Base-by-base conservation (phyloP, 2,329 filamentous ascomycete species). In the Furcasterigmium furcatum region DNA sequence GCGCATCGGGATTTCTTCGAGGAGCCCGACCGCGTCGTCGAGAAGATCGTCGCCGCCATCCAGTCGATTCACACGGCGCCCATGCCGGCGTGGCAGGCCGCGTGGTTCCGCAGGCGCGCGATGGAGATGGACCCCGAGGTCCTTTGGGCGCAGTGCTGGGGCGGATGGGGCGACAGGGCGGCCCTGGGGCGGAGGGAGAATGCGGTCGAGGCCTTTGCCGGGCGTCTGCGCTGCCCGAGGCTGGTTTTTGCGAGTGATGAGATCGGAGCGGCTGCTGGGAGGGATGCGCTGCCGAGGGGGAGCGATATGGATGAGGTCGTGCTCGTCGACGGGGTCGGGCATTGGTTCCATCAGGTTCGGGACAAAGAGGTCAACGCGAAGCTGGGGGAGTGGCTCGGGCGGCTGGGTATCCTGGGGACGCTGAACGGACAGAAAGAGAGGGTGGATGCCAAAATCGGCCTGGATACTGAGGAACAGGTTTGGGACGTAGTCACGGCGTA, bases 261-360 rank as follows among this genome's bases (percentile, higher is more conserved):
- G 5, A 41, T 32, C 38, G 41, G 47, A 14, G 45, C 44, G 8
- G 38, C 34, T 18, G 41, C 45, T n/a, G 47, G 45, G 21, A 22
- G 41, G n/a, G 29, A 47, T 13, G 25, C 35, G 22, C 38, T 49
- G 38, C 47, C 41, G 13, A 47, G 44, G 29, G 41, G 41, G 5
- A 32, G 38, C 27, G 32, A 47, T 29, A 27, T 49, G n/a, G 45
- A 45, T 25, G 27, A 47, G 24, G 36, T 49, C 9, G 45, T 49
- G 6, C 4, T 47, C 7, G 47, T 49, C 18, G 45, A 43, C 38
- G 42, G 38, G 5, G 38, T 18, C 25, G 45, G 45, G 1, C 45
- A 47, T 9, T 49, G 42, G 45, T 49, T 47, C 38, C 47, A 49
- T 19, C 47, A 49, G 38, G 32, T 47, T 4, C 38, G 41, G 27